These are phyloP conservation scores for Pseudomassariella vexata DNA, from an alignment of 2,329 filamentous ascomycete genomes.

Conservation along the genomic window DNA sequence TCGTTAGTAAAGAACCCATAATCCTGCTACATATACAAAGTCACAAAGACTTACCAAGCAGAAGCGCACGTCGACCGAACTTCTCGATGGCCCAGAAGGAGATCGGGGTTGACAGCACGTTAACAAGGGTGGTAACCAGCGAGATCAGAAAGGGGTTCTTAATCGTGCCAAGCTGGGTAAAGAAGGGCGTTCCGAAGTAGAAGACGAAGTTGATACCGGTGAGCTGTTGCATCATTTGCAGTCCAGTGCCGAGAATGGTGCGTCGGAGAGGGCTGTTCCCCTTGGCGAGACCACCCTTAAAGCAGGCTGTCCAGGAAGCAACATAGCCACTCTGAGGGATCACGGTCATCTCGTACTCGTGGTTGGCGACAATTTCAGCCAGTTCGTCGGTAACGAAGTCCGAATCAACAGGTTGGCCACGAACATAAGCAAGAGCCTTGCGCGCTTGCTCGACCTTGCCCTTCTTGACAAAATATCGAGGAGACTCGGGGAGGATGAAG, in stretches of 20 bases:
- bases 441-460: conserved; percentile 56
- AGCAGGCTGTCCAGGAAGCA: conserved; percentile 53
- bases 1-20: too few relatives aligned
- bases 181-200: conserved; percentile 81
- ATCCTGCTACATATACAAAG: too few relatives aligned
- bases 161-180: conserved; percentile 72
- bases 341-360: conserved; percentile 60
- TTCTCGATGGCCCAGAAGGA: conserved; percentile 84
- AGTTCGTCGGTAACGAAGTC: conserved; percentile 64
- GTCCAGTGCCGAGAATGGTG: conserved; percentile 48
- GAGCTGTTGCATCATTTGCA: conserved; percentile 56
- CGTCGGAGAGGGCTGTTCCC: conserved; percentile 53
- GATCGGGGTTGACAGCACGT: conserved; percentile 77
- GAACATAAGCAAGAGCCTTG: conserved; percentile 50
- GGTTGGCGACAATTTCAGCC: conserved; percentile 68
- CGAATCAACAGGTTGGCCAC: conserved; percentile 60
- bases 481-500: conserved; percentile 53
- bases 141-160: conserved; percentile 75
- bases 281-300: conserved; percentile 48
- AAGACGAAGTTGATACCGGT: conserved; percentile 84
- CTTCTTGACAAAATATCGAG: conserved; percentile 67
- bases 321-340: conserved; percentile 54
- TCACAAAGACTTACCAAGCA: too few relatives aligned
- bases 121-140: conserved; percentile 82
- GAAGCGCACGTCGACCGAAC: conserved; percentile 73